These are phyloP conservation scores for Lagenidium giganteum DNA, from an alignment of 352 stramenopile genomes.

Conservation along the genomic window DNA sequence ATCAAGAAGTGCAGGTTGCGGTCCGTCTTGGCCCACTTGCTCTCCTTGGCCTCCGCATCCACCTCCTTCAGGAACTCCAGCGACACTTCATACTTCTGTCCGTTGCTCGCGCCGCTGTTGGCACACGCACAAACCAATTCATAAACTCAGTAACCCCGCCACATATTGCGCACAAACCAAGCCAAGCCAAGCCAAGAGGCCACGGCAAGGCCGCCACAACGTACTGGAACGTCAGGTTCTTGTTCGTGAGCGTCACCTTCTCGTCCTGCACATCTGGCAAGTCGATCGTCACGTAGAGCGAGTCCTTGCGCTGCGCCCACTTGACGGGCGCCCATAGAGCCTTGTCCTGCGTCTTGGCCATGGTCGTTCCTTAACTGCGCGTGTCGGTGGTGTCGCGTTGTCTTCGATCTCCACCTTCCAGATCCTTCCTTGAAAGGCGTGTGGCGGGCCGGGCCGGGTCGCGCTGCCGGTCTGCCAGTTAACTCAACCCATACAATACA, in stretches of 20 bases:
- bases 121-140: constrained; percentile 2
- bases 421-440: no score
- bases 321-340: constrained; percentile 88
- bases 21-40: constrained; percentile 94
- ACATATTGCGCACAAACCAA: neutral
- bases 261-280: constrained; percentile 93
- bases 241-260: constrained; percentile 87
- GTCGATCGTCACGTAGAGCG: constrained; percentile 96
- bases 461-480: no score
- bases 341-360: constrained; percentile 23
- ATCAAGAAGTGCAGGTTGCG: constrained; percentile 96
- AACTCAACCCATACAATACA: no score
- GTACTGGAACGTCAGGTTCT: constrained; percentile 86
- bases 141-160: neutral
- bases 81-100: constrained; percentile 91
- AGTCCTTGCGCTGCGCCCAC: constrained; percentile 96
- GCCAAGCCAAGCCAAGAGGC: neutral
- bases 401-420: no score
- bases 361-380: no score
- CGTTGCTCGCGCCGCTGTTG: constrained; percentile 85
- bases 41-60: constrained; percentile 84
- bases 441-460: no score
- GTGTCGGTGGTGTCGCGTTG: no score
- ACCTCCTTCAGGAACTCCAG: constrained; percentile 96
- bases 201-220: constrained; percentile 1